Conservation (phyloP, 1,284 basidiomycete species). For the Leccinum fallax region DNA sequence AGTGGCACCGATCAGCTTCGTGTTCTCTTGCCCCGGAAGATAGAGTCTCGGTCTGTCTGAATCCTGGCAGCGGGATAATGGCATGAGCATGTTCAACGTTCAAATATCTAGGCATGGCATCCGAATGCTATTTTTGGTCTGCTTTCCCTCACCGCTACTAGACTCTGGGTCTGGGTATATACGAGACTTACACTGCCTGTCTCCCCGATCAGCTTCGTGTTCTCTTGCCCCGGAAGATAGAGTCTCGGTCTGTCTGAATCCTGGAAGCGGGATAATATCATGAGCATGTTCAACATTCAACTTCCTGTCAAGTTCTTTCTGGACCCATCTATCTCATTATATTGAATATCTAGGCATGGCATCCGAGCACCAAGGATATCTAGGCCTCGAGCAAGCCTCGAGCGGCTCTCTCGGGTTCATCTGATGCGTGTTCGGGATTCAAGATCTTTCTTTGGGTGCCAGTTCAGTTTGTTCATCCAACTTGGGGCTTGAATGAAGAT, state of each 20-base stretch:
- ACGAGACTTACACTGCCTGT: too few relatives aligned
- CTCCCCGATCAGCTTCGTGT: too few relatives aligned
- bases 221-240: neutral
- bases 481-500: neutral
- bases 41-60: too few relatives aligned
- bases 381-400: neutral
- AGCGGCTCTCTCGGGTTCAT: neutral
- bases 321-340: neutral
- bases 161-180: too few relatives aligned
- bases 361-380: neutral
- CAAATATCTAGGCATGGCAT: too few relatives aligned
- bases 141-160: too few relatives aligned
- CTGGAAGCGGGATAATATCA: neutral
- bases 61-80: too few relatives aligned
- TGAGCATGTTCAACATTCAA: neutral
- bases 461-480: neutral
- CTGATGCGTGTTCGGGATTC: neutral
- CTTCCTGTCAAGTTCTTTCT: neutral
- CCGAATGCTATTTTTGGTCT: too few relatives aligned
- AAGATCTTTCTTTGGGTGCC: neutral
- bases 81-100: too few relatives aligned
- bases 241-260: neutral
- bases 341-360: too few relatives aligned
- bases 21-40: too few relatives aligned
- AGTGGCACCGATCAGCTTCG: too few relatives aligned